Conservation (phyloP, 768 basidiomycete genomes). For the Nidularia pulvinata region DNA sequence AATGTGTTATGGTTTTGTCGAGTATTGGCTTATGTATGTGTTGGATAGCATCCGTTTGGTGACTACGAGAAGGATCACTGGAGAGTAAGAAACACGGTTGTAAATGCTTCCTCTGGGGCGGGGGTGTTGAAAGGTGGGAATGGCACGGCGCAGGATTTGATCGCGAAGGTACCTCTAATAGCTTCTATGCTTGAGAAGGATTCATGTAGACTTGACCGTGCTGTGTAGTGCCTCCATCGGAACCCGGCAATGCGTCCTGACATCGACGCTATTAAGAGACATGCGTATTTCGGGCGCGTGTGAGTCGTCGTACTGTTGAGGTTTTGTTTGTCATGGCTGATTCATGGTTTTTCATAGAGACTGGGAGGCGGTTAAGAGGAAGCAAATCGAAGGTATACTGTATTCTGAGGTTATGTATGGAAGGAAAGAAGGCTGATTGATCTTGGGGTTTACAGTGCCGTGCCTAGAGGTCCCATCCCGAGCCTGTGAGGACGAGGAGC, state of each 20-base stretch:
- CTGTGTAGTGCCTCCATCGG: conserved; percentile 50
- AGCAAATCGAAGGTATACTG: conserved; percentile 2
- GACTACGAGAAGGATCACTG: too few relatives aligned
- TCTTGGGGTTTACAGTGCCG: too few relatives aligned
- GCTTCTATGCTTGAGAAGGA: neutral
- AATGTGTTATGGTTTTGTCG: conserved; percentile 29
- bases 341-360: conserved; percentile 20
- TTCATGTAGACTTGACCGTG: neutral
- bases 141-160: too few relatives aligned
- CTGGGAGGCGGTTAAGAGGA: conserved; percentile 32
- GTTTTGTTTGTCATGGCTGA: conserved; percentile 7
- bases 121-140: too few relatives aligned
- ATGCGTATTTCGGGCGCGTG: conserved; percentile 49
- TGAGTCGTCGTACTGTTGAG: conserved; percentile 22
- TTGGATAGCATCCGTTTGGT: too few relatives aligned
- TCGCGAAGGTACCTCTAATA: too few relatives aligned
- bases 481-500: too few relatives aligned
- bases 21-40: too few relatives aligned
- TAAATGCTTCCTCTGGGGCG: too few relatives aligned
- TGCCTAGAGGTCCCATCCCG: too few relatives aligned
- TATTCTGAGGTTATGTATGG: neutral
- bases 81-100: too few relatives aligned
- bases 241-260: conserved; percentile 48
- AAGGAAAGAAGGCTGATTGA: neutral
- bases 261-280: conserved; percentile 38